A percentile compares a stretch with the other conserved stretches of the same genome.
These are phyloP conservation scores for Globisporangium uncinulatum DNA, from an alignment of 352 stramenopile species.

Conservation along the genomic window DNA sequence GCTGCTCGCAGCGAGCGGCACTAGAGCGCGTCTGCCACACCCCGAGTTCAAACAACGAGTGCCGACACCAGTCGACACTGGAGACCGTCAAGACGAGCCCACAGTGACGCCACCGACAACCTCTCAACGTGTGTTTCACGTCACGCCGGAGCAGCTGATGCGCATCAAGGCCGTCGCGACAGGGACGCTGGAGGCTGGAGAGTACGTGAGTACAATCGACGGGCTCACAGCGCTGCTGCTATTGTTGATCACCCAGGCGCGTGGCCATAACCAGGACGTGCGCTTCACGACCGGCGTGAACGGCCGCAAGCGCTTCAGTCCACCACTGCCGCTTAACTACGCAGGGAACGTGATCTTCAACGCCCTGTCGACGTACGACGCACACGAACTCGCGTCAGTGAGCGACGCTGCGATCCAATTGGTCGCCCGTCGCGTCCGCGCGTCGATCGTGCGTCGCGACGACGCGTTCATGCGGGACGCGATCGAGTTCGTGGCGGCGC, in stretches of 20 bases:
- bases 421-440: constrained; percentile 32
- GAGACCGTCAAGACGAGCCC: background rate
- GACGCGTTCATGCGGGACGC: constrained; percentile 38
- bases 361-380: constrained; percentile 30
- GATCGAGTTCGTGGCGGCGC: constrained; percentile 37
- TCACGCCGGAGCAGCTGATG: constrained; percentile 33
- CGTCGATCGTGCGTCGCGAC: constrained; percentile 33
- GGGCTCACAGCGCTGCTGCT: constrained; percentile 43
- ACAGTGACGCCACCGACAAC: constrained; percentile 17
- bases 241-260: constrained; percentile 39
- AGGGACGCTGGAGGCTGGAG: constrained; percentile 1
- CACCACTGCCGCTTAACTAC: constrained; percentile 37
- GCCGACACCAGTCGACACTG: background rate
- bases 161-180: constrained; percentile 32
- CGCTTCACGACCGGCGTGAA: constrained; percentile 49
- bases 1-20: constrained; percentile 21
- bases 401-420: constrained; percentile 13
- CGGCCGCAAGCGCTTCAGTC: constrained; percentile 31
- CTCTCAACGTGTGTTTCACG: constrained; percentile 36
- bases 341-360: constrained; percentile 54
- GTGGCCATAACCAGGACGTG: constrained; percentile 33
- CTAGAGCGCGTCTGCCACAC: constrained; percentile 19
- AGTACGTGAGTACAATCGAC: constrained; percentile 52
- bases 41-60: constrained; percentile 32
- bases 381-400: constrained; percentile 17